Percentiles rank a stretch among this genome's conserved stretches.
These are phyloP conservation scores for Euphorbia celastroides DNA, from an alignment of 441 rosid genomes.

Conservation along the genomic window DNA sequence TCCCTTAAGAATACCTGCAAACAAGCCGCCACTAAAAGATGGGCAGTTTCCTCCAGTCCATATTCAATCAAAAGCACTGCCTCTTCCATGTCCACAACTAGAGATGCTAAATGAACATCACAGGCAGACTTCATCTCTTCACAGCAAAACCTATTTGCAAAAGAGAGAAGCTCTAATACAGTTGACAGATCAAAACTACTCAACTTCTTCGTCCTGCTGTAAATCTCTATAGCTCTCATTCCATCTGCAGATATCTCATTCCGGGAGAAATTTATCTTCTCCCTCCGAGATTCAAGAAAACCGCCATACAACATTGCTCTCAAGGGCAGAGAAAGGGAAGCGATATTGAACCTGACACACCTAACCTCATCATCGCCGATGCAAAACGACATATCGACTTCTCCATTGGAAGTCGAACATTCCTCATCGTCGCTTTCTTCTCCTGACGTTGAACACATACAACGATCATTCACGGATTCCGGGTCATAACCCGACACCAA, in stretches of 20 bases:
- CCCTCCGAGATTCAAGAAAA: constrained; percentile 59
- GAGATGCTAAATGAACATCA: constrained; percentile 60
- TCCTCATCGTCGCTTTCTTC: constrained; percentile 33
- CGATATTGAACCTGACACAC: constrained; percentile 62
- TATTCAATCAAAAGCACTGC: constrained; percentile 70
- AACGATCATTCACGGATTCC: constrained; percentile 55
- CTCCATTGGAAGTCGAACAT: constrained; percentile 63
- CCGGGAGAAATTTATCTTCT: constrained; percentile 59
- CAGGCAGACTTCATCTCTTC: constrained; percentile 82
- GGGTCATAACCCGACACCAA: constrained; percentile 70
- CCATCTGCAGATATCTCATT: constrained; percentile 67
- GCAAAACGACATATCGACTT: constrained; percentile 66
- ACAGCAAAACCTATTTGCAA: constrained; percentile 82
- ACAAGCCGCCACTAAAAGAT: constrained; percentile 79
- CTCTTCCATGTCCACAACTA: constrained; percentile 53
- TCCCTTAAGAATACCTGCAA: constrained; percentile 83
- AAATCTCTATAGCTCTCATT: constrained; percentile 69
- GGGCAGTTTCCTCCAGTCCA: constrained; percentile 73
- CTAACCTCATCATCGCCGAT: constrained; percentile 76
- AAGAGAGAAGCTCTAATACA: constrained; percentile 76
- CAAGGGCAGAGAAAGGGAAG: constrained; percentile 72
- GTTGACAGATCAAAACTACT: constrained; percentile 37
- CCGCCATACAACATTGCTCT: constrained; percentile 73
- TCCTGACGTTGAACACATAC: constrained; percentile 29
- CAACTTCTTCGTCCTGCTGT: constrained; percentile 62